phyloP scores from a whole-genome alignment of 2,329 filamentous ascomycete species.

The Exserohilum rostratum region DNA sequence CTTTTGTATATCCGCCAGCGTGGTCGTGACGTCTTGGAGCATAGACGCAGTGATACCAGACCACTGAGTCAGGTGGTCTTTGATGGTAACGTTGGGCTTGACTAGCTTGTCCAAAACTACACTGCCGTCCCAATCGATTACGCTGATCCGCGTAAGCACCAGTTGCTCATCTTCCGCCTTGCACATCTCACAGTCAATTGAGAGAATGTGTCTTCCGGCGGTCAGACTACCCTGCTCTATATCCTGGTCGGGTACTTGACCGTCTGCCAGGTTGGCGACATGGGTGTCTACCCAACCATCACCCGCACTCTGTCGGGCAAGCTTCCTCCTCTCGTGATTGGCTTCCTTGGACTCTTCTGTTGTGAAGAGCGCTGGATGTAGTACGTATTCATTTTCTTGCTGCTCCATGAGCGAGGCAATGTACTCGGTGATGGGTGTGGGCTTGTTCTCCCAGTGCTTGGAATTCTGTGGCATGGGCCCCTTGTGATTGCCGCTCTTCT shows the following conservation, averaged over 20 bases:
- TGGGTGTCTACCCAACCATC: conserved; percentile 84
- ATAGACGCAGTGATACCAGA: conserved; percentile 91
- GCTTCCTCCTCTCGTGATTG: conserved; percentile 60
- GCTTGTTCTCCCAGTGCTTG: conserved; percentile 72
- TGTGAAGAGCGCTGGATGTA: conserved; percentile 78
- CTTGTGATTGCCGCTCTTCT: conserved; percentile 45
- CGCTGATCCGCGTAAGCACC: conserved; percentile 85
- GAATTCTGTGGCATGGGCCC: conserved; percentile 66
- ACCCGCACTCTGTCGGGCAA: conserved; percentile 54
- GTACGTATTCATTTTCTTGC: conserved; percentile 78
- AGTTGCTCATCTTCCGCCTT: conserved; percentile 79
- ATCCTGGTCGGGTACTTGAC: conserved; percentile 69
- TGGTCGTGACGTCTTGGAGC: conserved; percentile 83
- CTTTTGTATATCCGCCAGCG: conserved; percentile 79
- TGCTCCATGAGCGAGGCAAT: conserved; percentile 75
- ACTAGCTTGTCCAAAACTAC: conserved; percentile 88
- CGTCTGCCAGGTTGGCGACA: conserved; percentile 70
- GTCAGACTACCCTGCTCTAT: conserved; percentile 84
- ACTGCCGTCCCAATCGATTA: conserved; percentile 84
- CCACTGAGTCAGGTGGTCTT: conserved; percentile 85
- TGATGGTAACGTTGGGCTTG: conserved; percentile 85
- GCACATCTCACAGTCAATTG: conserved; percentile 98
- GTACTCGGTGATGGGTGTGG: conserved; percentile 82
- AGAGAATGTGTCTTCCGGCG: conserved; percentile 76
- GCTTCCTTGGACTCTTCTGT: conserved; percentile 62